Conservation (phyloP, 1,139 yeast species). For the Scheffersomyces parashehatae region DNA sequence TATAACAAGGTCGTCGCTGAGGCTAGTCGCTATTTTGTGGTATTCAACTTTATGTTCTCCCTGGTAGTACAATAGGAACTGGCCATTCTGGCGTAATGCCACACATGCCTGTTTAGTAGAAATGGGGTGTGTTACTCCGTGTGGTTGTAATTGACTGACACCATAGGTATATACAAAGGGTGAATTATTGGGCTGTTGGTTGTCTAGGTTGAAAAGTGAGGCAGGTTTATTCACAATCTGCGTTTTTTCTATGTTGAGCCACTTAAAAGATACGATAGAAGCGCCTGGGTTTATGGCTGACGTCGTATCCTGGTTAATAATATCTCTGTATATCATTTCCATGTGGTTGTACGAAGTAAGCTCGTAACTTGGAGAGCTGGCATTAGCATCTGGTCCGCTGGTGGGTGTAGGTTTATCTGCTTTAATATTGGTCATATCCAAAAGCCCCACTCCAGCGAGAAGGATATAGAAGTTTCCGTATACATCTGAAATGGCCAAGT, state of each 20-base stretch:
- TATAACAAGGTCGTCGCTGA: slow-evolving; percentile 21
- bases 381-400: slow-evolving; percentile 2
- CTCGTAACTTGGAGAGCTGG: slow-evolving; percentile 37
- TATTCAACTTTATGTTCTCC: slow-evolving; percentile 64
- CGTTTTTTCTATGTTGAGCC: slow-evolving; percentile 72
- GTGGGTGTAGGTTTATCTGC: background rate
- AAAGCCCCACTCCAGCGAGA: slow-evolving; percentile 45
- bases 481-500: slow-evolving; percentile 51
- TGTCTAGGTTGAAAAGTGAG: slow-evolving; percentile 19
- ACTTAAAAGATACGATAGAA: slow-evolving; percentile 54
- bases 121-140: slow-evolving; percentile 70
- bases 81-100: slow-evolving; percentile 65
- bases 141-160: slow-evolving; percentile 58
- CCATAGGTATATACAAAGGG: slow-evolving; percentile 48
- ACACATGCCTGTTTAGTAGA: slow-evolving; percentile 72
- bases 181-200: slow-evolving; percentile 4
- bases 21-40: slow-evolving; percentile 29
- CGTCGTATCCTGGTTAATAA: slow-evolving; percentile 11
- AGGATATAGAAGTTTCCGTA: slow-evolving; percentile 52
- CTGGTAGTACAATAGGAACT: slow-evolving; percentile 58
- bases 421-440: slow-evolving; percentile 14
- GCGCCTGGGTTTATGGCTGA: slow-evolving; percentile 17
- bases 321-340: slow-evolving; percentile 47
- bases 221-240: slow-evolving; percentile 59
- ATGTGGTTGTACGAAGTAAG: slow-evolving; percentile 48